Conservation (phyloP, 2,329 filamentous ascomycete species). For the Cercospora citrullina region DNA sequence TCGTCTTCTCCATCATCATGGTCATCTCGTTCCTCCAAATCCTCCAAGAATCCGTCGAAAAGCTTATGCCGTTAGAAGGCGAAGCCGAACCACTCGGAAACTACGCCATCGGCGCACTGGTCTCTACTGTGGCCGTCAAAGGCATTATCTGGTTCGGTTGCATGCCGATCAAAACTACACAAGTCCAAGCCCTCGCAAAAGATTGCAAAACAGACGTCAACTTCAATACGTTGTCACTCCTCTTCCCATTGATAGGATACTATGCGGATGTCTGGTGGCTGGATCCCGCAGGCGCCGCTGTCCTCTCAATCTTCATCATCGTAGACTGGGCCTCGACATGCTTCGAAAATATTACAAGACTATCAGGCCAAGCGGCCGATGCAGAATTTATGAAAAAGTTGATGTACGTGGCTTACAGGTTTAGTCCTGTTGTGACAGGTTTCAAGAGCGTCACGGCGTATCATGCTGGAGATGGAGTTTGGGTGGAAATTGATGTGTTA, state of each 20-base stretch:
- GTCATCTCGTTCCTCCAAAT: conserved; percentile 63
- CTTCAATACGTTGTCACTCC: conserved; percentile 63
- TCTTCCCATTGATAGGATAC: conserved; percentile 63
- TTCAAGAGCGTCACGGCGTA: conserved; percentile 53
- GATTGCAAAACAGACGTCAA: conserved; percentile 65
- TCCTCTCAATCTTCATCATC: conserved; percentile 67
- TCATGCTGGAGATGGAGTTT: conserved; percentile 63
- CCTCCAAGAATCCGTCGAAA: conserved; percentile 60
- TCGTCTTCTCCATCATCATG: conserved; percentile 65
- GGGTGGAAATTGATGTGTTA: conserved; percentile 63
- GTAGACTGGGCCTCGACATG: conserved; percentile 64
- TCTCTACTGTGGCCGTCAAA: conserved; percentile 59
- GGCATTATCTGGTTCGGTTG: conserved; percentile 62
- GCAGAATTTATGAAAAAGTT: conserved; percentile 57
- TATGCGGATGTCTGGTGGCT: conserved; percentile 65
- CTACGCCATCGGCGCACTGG: conserved; percentile 59
- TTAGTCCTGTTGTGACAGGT: conserved; percentile 39
- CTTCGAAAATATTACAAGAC: conserved; percentile 59
- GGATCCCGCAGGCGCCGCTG: conserved; percentile 61
- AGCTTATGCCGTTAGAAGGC: conserved; percentile 54
- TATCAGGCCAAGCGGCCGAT: conserved; percentile 60
- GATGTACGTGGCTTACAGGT: conserved; percentile 57
- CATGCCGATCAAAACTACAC: conserved; percentile 61
- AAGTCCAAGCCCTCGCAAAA: conserved; percentile 63
- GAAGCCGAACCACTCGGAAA: conserved; percentile 53